Base-by-base conservation (phyloP, 176 grass and related monocot species). In the Rhipidocladum racemiflorum region DNA sequence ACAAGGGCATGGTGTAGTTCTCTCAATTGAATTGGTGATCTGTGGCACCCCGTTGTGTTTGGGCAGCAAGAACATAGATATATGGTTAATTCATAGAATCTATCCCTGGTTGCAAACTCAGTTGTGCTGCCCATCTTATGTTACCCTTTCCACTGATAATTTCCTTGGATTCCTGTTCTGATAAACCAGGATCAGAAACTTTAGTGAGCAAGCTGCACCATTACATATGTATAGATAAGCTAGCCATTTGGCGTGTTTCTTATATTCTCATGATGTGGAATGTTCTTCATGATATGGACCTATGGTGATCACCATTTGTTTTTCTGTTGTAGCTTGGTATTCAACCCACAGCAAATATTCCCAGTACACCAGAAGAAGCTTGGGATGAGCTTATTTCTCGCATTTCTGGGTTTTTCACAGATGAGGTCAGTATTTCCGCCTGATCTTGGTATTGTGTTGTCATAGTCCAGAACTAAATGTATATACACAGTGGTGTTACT, bases 361-460 rank as follows among this genome's bases (percentile, higher is more conserved):
- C 79, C 5, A 85, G 48, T 65, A 93, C 90, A 79, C 92, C 92
- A 29, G 75, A 95, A 82, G 95, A 87, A 88, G 92, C 95, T 46
- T 98, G 90, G 80, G 28, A 86, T 53, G 95, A 98, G 84, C 64
- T 98, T 87, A 85, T 94, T 84, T 55, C 74, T 83, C 92, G 92
- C 34, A 82, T 98, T 73, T 86, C 89, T 76, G 84, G 64, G 50
- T 77, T 93, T 43, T 94, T 93, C 42, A 43, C 79, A 72, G 92
- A 98, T 50, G 90, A 91, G 85, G 95, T 98, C 40, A 36, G 82
- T 93, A 30, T 48, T 81, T 72, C 45, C 8, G 1, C 6, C 24
- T 68, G 27, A 57, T 81, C 18, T 81, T 49, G 77, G 7, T 51
- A 53, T 71, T 81, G 32, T 81, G 11, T 54, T 16, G 11, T 18